Conservation (phyloP, 116 monocot species). For the Phalaenopsis hybrid region DNA sequence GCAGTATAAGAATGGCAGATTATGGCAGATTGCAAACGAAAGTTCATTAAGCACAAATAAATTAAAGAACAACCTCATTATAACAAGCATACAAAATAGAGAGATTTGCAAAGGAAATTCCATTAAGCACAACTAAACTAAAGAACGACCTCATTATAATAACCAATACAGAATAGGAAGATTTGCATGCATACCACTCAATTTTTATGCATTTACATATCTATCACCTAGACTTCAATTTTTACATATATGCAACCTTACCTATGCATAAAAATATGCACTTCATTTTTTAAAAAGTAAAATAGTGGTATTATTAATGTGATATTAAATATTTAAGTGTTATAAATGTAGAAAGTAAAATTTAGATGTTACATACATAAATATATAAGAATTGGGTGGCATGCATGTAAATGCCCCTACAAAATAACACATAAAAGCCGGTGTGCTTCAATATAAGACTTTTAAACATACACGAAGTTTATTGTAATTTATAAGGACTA, state of each 20-base stretch:
- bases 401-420: background rate
- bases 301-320: too few species aligned
- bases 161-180: too few species aligned
- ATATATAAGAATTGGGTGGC: too few species aligned
- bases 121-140: background rate
- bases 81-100: background rate
- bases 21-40: background rate
- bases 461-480: background rate
- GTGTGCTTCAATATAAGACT: background rate
- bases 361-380: slow-evolving; percentile 16
- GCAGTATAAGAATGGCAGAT: background rate
- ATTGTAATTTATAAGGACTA: background rate
- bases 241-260: slow-evolving; percentile 15
- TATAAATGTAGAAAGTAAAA: too few species aligned
- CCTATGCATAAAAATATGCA: slow-evolving; percentile 2
- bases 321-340: too few species aligned
- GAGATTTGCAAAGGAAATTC: background rate
- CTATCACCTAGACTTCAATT: too few species aligned
- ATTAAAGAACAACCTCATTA: background rate
- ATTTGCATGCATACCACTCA: too few species aligned
- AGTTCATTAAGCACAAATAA: background rate
- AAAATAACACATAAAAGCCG: background rate
- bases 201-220: too few species aligned
- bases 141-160: background rate
- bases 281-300: too few species aligned